Base-by-base conservation (phyloP, 495 filamentous ascomycete genomes). In the Haplographium delicatum region DNA sequence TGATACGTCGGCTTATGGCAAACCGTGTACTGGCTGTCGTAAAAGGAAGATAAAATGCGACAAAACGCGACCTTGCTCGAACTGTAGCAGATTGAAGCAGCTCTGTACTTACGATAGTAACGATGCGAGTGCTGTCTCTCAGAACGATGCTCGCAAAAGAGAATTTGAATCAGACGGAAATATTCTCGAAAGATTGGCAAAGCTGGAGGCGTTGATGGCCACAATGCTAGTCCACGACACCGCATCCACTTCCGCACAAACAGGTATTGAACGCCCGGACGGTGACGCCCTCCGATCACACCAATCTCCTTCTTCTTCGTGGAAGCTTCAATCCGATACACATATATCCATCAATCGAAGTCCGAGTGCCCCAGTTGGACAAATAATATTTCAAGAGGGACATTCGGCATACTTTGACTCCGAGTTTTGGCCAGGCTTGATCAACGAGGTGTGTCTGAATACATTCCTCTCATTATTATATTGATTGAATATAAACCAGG, bases 21-120 rank as follows among this genome's bases (percentile, higher is more conserved):
- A 47, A 23, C 53, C 48, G 20, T 50, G 48, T 16, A 31, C 43
- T 6, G 31, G 47, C 16, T 64, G 63, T 53, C 57, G 61, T 15
- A 58, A 56, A 39, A 52, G 63, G 2, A 66, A 66, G 39, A 56
- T 66, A 33, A 60, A 58, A 42, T 66, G 64, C 43, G 54, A 61
- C 39, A 64, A 63, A 47, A 47, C 50, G 10, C 47, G 59, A 26
- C 64, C 64, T 11, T 66, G 64, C 50, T 50, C 53, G 1, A 65
- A 66, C 49, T 66, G 64, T 43, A 50, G 40, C 15, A 50, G 57
- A 30, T 44, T 50, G 7, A 55, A 55, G 37, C 52, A 55, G 27
- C 26, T 50, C 8, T 55, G 52, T 30, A 37, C 16, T 10, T 55
- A 55, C 16, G 52, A 55, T 15, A 30, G 44, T 11, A 8, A 8